Percentiles rank a stretch among this genome's conserved stretches.
Conservation (phyloP, 768 basidiomycete genomes). For the Serendipita sp. region DNA sequence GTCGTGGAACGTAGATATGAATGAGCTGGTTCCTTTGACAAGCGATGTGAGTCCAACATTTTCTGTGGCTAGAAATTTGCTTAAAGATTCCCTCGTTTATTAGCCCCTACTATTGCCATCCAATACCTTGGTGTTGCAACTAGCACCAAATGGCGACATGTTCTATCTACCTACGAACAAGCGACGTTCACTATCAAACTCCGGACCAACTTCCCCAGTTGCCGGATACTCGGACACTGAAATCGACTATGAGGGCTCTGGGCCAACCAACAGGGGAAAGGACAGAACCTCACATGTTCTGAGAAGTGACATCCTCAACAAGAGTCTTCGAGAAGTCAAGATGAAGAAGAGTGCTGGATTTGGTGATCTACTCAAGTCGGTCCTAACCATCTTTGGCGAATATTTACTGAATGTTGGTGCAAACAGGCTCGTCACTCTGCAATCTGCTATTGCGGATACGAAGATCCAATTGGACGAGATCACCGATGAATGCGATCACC, state of each 20-base stretch:
- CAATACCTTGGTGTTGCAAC: slow-evolving; percentile 54
- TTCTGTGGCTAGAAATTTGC: neutral
- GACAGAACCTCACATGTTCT: slow-evolving; percentile 8
- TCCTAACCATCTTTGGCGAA: slow-evolving; percentile 7
- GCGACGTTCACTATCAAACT: slow-evolving; percentile 7
- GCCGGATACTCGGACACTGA: slow-evolving; percentile 14
- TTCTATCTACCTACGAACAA: slow-evolving; percentile 35
- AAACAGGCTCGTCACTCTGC: slow-evolving; percentile 27
- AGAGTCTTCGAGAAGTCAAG: slow-evolving; percentile 20
- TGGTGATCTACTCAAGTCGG: slow-evolving; percentile 61
- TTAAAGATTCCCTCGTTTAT: neutral
- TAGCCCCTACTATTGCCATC: slow-evolving; percentile 39
- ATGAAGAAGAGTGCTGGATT: slow-evolving; percentile 38
- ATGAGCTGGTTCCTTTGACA: slow-evolving; percentile 39
- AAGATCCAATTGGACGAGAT: slow-evolving; percentile 21
- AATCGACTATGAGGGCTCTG: slow-evolving; percentile 7
- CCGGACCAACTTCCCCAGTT: slow-evolving; percentile 13
- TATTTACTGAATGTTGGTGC: neutral
- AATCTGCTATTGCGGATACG: slow-evolving; percentile 27
- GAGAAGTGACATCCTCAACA: slow-evolving; percentile 14
- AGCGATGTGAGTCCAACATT: slow-evolving; percentile 35
- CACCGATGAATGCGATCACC: slow-evolving; percentile 20
- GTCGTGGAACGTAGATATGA: slow-evolving; percentile 49
- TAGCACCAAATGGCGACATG: slow-evolving; percentile 44
- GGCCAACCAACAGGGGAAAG: slow-evolving; percentile 8